phyloP scores from a whole-genome alignment of 1,284 basidiomycete species.

The Pseudozyma thailandica region DNA sequence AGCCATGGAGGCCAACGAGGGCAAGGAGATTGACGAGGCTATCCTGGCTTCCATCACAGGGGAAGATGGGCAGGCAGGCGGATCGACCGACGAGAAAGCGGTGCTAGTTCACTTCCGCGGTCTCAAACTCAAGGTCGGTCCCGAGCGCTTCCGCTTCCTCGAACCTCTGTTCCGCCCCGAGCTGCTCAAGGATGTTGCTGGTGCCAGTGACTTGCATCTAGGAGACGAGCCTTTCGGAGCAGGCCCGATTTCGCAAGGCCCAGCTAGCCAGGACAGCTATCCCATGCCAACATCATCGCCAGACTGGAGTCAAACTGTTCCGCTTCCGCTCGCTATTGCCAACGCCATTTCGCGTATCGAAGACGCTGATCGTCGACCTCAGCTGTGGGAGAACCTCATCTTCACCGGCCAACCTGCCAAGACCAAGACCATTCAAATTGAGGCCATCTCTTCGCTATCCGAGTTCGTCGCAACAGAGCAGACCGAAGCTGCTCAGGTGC shows the following conservation, averaged over 20 bases:
- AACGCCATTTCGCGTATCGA: constrained; percentile 48
- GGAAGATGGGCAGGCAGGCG: constrained; percentile 45
- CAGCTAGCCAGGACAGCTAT: constrained; percentile 28
- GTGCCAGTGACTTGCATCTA: constrained; percentile 19
- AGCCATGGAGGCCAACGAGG: constrained; percentile 75
- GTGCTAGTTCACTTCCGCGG: constrained; percentile 55
- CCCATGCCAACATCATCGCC: constrained; percentile 19
- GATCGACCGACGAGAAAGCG: constrained; percentile 44
- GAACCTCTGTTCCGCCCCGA: constrained; percentile 59
- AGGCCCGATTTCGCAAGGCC: constrained; percentile 19
- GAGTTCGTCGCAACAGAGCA: constrained; percentile 44
- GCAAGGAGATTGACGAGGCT: constrained; percentile 38
- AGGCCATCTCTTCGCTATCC: constrained; percentile 48
- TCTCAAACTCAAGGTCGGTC: constrained; percentile 56
- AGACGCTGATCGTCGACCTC: constrained; percentile 53
- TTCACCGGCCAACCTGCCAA: constrained; percentile 58
- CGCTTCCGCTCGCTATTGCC: constrained; percentile 49
- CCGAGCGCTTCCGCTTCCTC: constrained; percentile 55
- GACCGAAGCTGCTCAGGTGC: constrained; percentile 55
- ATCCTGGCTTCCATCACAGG: constrained; percentile 47
- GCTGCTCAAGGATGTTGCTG: constrained; percentile 51
- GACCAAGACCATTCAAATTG: constrained; percentile 53
- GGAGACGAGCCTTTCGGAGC: constrained; percentile 51
- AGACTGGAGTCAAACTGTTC: constrained; percentile 31
- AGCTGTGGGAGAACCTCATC: constrained; percentile 64